Evolutionary conservation across 208 protist genomes (phyloP).

Genomic region (Crithidia expoeki): DNA sequence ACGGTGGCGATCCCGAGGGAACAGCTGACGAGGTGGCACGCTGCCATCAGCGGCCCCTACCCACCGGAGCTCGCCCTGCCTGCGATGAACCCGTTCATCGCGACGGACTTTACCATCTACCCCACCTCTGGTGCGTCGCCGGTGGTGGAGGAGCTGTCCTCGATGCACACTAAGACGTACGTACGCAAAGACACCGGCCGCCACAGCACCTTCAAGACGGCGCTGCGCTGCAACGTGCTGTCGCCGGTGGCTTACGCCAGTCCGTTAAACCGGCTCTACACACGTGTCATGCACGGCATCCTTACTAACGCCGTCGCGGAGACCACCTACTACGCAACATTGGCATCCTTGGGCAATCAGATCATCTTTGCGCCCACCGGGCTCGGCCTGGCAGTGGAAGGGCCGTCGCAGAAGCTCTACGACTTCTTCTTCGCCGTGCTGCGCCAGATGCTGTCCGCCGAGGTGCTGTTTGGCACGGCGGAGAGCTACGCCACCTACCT

Average conservation of each 20-base stretch:
- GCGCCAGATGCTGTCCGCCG: conserved; percentile 27
- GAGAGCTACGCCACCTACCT: conserved; percentile 58
- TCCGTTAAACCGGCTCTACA: conserved; percentile 60
- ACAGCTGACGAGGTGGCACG: conserved; percentile 44
- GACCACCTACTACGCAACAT: conserved; percentile 64
- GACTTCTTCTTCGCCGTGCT: conserved; percentile 54
- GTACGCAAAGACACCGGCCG: conserved; percentile 45
- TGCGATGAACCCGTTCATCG: conserved; percentile 67
- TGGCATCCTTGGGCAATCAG: conserved; percentile 63
- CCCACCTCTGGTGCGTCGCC: conserved; percentile 4
- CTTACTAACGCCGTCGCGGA: conserved; percentile 51
- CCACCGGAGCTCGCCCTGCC: conserved; percentile 40
- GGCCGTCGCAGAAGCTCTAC: conserved; percentile 57
- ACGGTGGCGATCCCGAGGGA: conserved; percentile 44
- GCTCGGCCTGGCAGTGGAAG: conserved; percentile 47
- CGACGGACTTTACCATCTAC: conserved; percentile 71
- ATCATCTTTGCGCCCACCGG: conserved; percentile 35
- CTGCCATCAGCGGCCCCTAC: conserved; percentile 29
- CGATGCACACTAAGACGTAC: conserved; percentile 49
- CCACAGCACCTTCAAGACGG: conserved; percentile 69
- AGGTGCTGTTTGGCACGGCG: conserved; percentile 29
- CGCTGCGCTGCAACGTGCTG: conserved; percentile 43
- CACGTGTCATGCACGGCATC: conserved; percentile 57
- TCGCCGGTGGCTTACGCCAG: conserved; percentile 58
- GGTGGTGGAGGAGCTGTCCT: conserved; percentile 28